Conservation (phyloP, 768 basidiomycete species). For the Daedaleopsis nitida region DNA sequence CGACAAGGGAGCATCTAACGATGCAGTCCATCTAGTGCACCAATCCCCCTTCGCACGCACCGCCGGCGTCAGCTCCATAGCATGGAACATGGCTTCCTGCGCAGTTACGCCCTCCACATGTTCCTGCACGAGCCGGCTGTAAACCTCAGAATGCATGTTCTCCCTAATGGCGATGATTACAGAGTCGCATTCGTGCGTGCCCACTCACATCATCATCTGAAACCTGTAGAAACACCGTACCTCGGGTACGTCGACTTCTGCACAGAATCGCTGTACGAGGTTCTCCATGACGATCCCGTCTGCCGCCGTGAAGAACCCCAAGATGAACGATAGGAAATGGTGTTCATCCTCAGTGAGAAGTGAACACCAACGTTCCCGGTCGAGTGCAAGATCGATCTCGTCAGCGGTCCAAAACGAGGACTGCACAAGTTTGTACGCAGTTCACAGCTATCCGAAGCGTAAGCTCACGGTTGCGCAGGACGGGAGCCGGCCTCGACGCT, state of each 20-base stretch:
- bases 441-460: slow-evolving; percentile 47
- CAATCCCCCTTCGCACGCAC: slow-evolving; percentile 54
- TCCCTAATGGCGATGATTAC: slow-evolving; percentile 23
- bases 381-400: too few species aligned
- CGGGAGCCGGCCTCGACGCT: neutral
- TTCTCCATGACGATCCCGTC: slow-evolving; percentile 60
- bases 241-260: slow-evolving; percentile 52
- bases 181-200: neutral
- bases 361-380: too few species aligned
- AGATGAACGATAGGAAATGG: slow-evolving; percentile 51
- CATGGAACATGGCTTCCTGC: slow-evolving; percentile 49
- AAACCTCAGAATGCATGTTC: slow-evolving; percentile 58
- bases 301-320: slow-evolving; percentile 57
- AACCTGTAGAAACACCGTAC: slow-evolving; percentile 57
- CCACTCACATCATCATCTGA: slow-evolving; percentile 52
- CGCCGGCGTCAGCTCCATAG: slow-evolving; percentile 54
- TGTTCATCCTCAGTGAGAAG: slow-evolving; percentile 52
- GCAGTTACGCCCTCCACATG: slow-evolving; percentile 51
- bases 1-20: slow-evolving; percentile 44
- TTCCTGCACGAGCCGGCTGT: slow-evolving; percentile 56
- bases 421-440: slow-evolving; percentile 55
- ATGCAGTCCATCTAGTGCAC: slow-evolving; percentile 53
- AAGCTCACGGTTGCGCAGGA: neutral
- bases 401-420: slow-evolving; percentile 50
- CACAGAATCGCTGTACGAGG: slow-evolving; percentile 51